Base-by-base conservation (phyloP, 352 stramenopile species). In the Poterioochromonas sp. region DNA sequence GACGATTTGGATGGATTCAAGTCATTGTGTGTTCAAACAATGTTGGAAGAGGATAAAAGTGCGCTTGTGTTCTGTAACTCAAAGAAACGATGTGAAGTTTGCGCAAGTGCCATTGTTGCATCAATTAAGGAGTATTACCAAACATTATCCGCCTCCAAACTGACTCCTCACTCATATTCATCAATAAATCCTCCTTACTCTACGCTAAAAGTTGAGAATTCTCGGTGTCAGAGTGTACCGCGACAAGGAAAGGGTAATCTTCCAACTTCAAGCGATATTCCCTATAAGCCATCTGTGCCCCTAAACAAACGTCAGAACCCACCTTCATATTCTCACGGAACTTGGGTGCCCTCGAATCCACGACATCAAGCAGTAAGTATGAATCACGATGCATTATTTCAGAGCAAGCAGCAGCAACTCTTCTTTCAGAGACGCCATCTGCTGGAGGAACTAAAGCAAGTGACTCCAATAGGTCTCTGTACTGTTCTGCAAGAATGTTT, bases 31-130 rank as follows among this genome's bases (percentile, higher is more conserved):
- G 0, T 58, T 12, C 34, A 74, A 8, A 58, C 37, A 40, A 32
- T 62, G 8, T 29, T 73, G 18, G 12, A 18, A 20, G 41, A 64
- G 51, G 74, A 80, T 26, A 83, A 81, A 64, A 79, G 79, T 32
- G 68, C 81, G 15, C 40, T 83, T 0, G 39, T 83, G 15, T 83
- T 83, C 65, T 83, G 79, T 53, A 41, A 41, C 39, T 77, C 64
- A 1, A 83, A 80, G 29, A 76, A 69, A 5, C 73, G 79, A 49
- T 83, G 76, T 49, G 29, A 81, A 69, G 47, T 63, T 26, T 40
- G 47, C 32, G 79, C 79, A 29, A 68, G 26, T 11, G 26, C 26
- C 5, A 12, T 68, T 26, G 47, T 26, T 26, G 47, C 15, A 26
- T 15, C 47, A 26, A 26, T 58, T 15, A 15, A 26, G 15, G 15